Evolutionary conservation across 805 yeast species (phyloP), one percentile per base, ranked within the genome.

Genomic region (Myxozyma neglecta): DNA sequence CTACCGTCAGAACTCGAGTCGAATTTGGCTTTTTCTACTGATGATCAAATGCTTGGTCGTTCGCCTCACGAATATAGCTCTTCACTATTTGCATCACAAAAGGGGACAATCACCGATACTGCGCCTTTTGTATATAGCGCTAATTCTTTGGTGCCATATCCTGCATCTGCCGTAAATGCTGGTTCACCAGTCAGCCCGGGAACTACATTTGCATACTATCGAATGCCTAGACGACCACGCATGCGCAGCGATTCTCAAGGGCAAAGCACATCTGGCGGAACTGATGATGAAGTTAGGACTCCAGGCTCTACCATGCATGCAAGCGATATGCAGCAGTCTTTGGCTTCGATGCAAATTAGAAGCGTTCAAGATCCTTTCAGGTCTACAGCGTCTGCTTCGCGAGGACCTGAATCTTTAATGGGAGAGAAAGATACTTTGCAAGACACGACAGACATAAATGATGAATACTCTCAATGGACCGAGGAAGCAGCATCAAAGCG

Each of bases 161-260:
- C 56, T 6, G 47, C 45, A 11, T 56, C 61, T 5, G 29, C 29
- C 29, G 29, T 24, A 3, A 24, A 24, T 24, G 29, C 29, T 24
- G 29, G 29, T 24, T 24, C 29, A 18, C 64, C 66, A 1, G 35
- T 56, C 24, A 63, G 66, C 52, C 64, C 66, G 14, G 42, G 50
- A 7, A 44, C 63, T n/a, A 24, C 59, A 6, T 62, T 46, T 52
- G 50, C 56, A 18, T 63, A 59, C 40, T 63, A 63, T 43, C 64
- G 66, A 18, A 46, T 46, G 55, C 66, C 66, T n/a, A 49, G 66
- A 4, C 62, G 60, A 16, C 37, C 59, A n/a, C 56, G 60, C 2
- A 13, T 46, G 52, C 42, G 16, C n/a, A 39, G 50, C n/a, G 32
- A 32, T 14, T 40, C 55, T 14, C 46, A 51, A 2, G 55, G 37